Percentiles rank a stretch among this genome's conserved stretches.
Evolutionary conservation across 225 moss, liverwort and hornwort species (phyloP).

Genomic region (Marchantia polymorpha): DNA sequence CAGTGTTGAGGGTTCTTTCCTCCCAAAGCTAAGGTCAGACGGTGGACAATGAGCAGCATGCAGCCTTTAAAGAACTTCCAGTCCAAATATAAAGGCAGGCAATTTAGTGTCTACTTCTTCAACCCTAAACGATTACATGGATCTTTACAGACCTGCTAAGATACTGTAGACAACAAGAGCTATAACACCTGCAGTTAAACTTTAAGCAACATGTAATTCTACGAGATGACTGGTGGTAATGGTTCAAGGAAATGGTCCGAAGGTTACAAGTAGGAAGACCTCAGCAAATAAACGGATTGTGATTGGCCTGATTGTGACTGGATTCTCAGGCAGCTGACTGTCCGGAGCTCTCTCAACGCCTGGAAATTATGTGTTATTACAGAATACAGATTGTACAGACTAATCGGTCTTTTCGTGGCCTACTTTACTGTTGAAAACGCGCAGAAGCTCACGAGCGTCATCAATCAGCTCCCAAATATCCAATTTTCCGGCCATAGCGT

Average conservation of each 20-base stretch:
- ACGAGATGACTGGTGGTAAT: background rate
- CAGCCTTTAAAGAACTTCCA: background rate
- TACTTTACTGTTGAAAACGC: constrained; percentile 31
- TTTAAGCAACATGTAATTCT: background rate
- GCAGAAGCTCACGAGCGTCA: constrained; percentile 60
- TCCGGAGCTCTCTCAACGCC: background rate
- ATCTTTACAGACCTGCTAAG: background rate
- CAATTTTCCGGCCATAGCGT: constrained; percentile 85
- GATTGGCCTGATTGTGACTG: background rate
- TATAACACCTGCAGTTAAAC: background rate
- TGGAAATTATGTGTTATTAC: background rate
- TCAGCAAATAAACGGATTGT: background rate
- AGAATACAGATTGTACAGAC: background rate
- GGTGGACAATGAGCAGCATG: no score
- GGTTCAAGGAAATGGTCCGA: background rate
- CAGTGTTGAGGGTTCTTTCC: no score
- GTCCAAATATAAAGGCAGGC: background rate
- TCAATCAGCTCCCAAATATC: constrained; percentile 93
- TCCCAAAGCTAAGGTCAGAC: no score
- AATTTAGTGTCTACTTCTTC: background rate
- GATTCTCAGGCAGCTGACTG: background rate
- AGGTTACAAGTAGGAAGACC: background rate
- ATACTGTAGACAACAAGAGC: background rate
- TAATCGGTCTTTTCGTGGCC: constrained; percentile 45
- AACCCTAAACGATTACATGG: background rate